Base-by-base conservation (phyloP, 163 green algal genomes). In the Coccomyxa subellipsoidea region DNA sequence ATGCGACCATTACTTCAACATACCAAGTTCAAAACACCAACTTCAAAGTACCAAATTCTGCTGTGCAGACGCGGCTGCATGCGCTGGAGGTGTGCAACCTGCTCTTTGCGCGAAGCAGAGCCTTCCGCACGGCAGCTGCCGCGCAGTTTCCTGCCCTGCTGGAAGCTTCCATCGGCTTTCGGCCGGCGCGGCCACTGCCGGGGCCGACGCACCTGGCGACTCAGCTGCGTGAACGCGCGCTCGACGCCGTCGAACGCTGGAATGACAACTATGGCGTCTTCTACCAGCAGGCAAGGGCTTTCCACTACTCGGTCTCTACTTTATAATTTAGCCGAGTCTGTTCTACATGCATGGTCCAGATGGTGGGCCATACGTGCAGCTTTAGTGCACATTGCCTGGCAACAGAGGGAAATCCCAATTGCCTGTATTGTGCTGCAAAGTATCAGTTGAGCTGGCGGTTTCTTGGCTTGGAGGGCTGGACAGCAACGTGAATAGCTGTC, bases 171-270 rank as follows among this genome's bases (percentile, higher is more conserved):
- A 27, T 92, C 5, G 90, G 89, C 12, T 80, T 82, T 36, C 73
- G 39, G 4, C 10, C 38, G 21, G 79, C 82, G 12, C 70, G 76
- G 7, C 84, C 87, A 38, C 77, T 92, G 69, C 88, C 88, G 47
- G 81, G 77, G 29, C 88, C 88, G 15, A 31, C 73, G 0, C 27
- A 47, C 18, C 54, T 78, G 15, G 88, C 88, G 0, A 78, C 38
- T 10, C 38, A 72, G 54, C 81, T 91, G 37, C 85, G 87, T 7
- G 77, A 88, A 21, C 54, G 69, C 21, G 81, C 82, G 0, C 75
- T 90, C n/a, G 80, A 85, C 32, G 31, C 79, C 8, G 59, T 93
- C 36, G 87, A 91, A 73, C 12, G 54, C 10, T 93, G 90, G 90
- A 40, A 86, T 29, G 76, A 83, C n/a, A 31, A 82, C 0, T 87